Evolutionary conservation across 305 asterid species (phyloP).

Genomic region (Withania somnifera): DNA sequence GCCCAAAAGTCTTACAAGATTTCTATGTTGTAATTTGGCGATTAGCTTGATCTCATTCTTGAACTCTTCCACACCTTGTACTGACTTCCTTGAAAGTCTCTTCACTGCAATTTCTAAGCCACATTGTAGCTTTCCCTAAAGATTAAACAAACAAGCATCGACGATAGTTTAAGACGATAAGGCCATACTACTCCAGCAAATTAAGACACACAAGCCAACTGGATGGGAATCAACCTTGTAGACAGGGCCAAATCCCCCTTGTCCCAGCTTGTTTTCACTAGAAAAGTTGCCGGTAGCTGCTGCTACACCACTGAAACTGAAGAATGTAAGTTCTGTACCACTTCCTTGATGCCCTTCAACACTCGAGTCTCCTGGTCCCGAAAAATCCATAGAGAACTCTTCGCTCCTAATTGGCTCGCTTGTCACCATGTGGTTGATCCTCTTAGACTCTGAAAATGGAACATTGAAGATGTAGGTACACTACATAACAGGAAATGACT

Average conservation of each 20-base stretch:
- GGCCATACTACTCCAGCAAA: neutral
- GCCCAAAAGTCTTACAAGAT: slow-evolving; percentile 79
- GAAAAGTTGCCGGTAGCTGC: slow-evolving; percentile 60
- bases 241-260: slow-evolving; percentile 89
- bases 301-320: slow-evolving; percentile 37
- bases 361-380: slow-evolving; percentile 27
- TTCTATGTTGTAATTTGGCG: slow-evolving; percentile 77
- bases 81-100: slow-evolving; percentile 63
- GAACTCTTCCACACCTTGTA: slow-evolving; percentile 82
- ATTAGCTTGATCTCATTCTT: slow-evolving; percentile 66
- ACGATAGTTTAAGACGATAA: neutral
- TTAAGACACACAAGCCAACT: neutral
- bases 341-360: slow-evolving; percentile 41
- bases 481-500: neutral
- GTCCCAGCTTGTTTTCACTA: slow-evolving; percentile 58
- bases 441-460: neutral
- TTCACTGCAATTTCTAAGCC: slow-evolving; percentile 72
- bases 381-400: slow-evolving; percentile 32
- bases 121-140: slow-evolving; percentile 68
- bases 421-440: slow-evolving; percentile 11
- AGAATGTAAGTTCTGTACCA: slow-evolving; percentile 45
- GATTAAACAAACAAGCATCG: neutral
- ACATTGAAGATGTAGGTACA: neutral
- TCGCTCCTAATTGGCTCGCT: slow-evolving; percentile 17
- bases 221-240: slow-evolving; percentile 36